These are phyloP conservation scores for Pythium volutum DNA, from an alignment of 352 stramenopile species.

Conservation along the genomic window DNA sequence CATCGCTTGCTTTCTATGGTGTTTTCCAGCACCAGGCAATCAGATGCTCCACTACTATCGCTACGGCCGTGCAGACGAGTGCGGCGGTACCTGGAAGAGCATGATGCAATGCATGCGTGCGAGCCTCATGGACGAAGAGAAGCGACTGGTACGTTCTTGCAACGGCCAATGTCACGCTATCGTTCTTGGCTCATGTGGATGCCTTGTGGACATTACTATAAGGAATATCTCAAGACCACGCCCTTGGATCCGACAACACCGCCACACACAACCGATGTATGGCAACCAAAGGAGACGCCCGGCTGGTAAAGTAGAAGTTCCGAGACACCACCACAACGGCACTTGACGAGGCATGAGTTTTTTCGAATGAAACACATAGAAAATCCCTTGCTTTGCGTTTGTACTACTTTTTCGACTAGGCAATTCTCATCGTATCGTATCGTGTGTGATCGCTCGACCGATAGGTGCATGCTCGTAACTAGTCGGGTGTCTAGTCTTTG, in stretches of 20 bases:
- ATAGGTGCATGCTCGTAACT: background rate
- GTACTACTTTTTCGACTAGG: background rate
- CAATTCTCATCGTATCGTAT: background rate
- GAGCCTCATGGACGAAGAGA: constrained; percentile 78
- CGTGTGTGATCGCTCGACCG: background rate
- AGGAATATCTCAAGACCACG: constrained; percentile 69
- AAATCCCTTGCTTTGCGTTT: constrained; percentile 6
- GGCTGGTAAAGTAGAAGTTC: constrained; percentile 44
- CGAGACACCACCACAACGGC: background rate
- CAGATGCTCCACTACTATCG: constrained; percentile 84
- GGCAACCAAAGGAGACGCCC: constrained; percentile 61
- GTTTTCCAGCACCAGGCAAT: constrained; percentile 56
- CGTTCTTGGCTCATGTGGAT: background rate
- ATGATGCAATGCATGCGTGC: constrained; percentile 79
- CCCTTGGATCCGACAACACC: constrained; percentile 53
- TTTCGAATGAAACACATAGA: constrained; percentile 13
- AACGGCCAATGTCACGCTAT: background rate
- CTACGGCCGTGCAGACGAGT: constrained; percentile 65
- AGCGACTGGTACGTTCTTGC: constrained; percentile 35
- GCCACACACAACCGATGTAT: constrained; percentile 56
- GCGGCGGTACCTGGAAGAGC: constrained; percentile 77
- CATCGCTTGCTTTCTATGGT: background rate
- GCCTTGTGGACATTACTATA: background rate
- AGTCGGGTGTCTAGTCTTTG: constrained; percentile 50
- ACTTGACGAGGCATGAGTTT: no score